phyloP scores from a whole-genome alignment of 2,329 filamentous ascomycete genomes.

The Calonectria naviculata region DNA sequence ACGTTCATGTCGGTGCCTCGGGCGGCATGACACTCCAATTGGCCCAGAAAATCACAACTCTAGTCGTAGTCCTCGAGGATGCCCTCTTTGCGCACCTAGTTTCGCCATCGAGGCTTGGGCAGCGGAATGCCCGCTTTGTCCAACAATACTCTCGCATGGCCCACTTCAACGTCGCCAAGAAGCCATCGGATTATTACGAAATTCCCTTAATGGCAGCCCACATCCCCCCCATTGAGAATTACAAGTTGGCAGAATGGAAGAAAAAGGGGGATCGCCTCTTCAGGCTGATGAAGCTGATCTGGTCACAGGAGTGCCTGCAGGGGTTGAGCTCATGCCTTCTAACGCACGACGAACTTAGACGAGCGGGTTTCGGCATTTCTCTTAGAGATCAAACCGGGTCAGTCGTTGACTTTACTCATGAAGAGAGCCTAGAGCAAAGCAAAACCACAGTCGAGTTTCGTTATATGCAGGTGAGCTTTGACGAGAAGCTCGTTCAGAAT shows the following conservation, averaged over 20 bases:
- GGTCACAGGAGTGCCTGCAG: constrained; percentile 12
- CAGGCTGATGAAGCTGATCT: constrained; percentile 21
- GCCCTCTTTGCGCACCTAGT: constrained; percentile 23
- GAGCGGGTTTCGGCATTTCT: constrained; percentile 13
- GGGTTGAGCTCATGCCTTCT: neutral
- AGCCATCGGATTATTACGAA: neutral
- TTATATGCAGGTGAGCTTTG: constrained; percentile 41
- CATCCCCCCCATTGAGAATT: neutral
- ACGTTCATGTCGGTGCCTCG: constrained; percentile 38
- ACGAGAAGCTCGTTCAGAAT: constrained; percentile 29
- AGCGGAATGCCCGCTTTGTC: neutral
- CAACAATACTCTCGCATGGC: neutral
- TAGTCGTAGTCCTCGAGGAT: constrained; percentile 34
- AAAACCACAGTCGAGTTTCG: constrained; percentile 39
- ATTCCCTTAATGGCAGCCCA: neutral
- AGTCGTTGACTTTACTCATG: fast-evolving
- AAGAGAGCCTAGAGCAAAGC: constrained; percentile 1
- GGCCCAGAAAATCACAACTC: constrained; percentile 36
- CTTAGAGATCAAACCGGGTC: neutral
- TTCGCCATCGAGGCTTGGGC: neutral
- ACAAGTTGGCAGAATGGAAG: constrained; percentile 22
- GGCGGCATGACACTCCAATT: constrained; percentile 33
- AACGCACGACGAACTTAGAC: fast-evolving
- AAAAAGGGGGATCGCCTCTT: neutral
- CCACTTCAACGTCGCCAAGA: neutral